A percentile compares a stretch with the other conserved stretches of the same genome.
These are phyloP conservation scores for Neofusicoccum umdonicola DNA, from an alignment of 2,329 filamentous ascomycete genomes.

Conservation along the genomic window DNA sequence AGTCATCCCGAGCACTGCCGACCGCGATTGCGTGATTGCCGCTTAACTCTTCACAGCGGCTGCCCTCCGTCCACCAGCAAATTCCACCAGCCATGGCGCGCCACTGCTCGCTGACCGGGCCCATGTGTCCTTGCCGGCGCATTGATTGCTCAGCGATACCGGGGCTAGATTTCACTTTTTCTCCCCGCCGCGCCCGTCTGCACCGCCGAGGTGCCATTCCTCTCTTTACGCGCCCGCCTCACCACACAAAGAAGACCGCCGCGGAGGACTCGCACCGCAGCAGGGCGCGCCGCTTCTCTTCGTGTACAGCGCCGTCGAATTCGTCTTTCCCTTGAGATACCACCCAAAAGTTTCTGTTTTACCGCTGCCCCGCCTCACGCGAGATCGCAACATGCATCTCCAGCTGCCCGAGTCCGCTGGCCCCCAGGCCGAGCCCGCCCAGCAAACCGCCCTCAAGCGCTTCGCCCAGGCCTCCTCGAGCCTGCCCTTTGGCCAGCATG, in stretches of 20 bases:
- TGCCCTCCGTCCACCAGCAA: not conserved
- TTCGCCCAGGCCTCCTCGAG: constrained; percentile 47
- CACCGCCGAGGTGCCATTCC: not conserved
- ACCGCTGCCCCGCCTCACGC: not conserved
- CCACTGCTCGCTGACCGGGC: not conserved
- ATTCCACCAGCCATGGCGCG: constrained; percentile 12
- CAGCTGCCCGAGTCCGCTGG: constrained; percentile 38
- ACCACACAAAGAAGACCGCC: not conserved
- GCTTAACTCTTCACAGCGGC: too few species aligned
- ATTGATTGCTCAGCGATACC: constrained; percentile 17
- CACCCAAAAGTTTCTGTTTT: constrained; percentile 8
- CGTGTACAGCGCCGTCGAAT: not conserved
- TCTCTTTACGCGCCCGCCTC: not conserved
- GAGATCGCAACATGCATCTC: constrained; percentile 34
- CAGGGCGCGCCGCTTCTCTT: not conserved
- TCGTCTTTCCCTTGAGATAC: not conserved
- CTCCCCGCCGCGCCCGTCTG: constrained; percentile 2
- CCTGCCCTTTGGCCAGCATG: constrained; percentile 53
- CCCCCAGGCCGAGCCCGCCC: constrained; percentile 29
- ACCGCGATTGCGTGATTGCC: not conserved
- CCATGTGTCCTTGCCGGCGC: not conserved
- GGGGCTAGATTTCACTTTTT: constrained; percentile 13
- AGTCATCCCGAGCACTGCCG: not conserved
- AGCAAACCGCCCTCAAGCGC: constrained; percentile 26
- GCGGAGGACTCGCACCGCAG: not conserved